Base-by-base conservation (phyloP, 108 stramenopile species). In the Pseudonitzschia multistriata region DNA sequence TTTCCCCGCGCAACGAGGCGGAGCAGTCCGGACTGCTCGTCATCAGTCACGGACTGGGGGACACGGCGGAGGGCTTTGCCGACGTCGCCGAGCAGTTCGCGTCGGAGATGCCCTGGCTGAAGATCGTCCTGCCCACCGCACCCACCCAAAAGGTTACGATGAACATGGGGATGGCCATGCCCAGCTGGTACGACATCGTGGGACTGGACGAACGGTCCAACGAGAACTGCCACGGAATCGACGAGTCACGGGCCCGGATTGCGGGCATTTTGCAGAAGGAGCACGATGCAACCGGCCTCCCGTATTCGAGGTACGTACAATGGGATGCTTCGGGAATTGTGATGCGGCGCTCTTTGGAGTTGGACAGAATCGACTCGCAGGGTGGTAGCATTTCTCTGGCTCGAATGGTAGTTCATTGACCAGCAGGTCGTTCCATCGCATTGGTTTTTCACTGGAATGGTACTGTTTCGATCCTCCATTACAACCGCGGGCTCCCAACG, bases 31-130 rank as follows among this genome's bases (percentile, higher is more conserved):
- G 80, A 63, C 70, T 91, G 14, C 73, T 97, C 10, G 80, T 98
- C 10, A 82, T 98, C 53, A 89, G 84, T 57, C 97, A 98, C 71
- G 97, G 97, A n/a, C 73, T 98, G 17, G 97, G 97, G 6, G 97
- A 98, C 67, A 74, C 89, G 3, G 80, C 93, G 14, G 89, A 93
- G 62, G 75, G 75, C 22, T 72, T 78, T 72, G 81, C 81, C 67
- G 87, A 88, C 74, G 85, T 84, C n/a, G 77, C 85, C 29, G 77
- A 81, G 78, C 74, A 84, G 34, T 40, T 93, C 2, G 89, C 89
- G 28, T 52, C 67, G 15, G 53, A 78, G 66, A 61, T 95, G 75
- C 96, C 95, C 0, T 66, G 93, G 68, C 71, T 80, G 37, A 93
- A 93, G 49, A 90, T 98, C 69, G 80, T 98, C n/a, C 67, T 98